Evolutionary conservation across 2,329 filamentous ascomycete species (phyloP).

Genomic region (Talaromyces sp.): DNA sequence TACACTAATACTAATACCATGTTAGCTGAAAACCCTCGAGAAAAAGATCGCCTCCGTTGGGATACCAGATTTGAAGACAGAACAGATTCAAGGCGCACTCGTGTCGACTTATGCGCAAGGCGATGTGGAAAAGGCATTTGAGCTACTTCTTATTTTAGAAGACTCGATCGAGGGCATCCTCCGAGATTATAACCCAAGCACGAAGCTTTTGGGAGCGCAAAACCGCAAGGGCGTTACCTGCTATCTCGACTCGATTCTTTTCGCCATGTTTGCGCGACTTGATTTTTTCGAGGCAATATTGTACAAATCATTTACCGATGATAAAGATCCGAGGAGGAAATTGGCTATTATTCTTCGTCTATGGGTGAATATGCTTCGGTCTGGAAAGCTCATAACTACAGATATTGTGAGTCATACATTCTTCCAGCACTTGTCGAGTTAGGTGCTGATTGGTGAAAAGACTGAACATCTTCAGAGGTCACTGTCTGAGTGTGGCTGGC

Average conservation of each 20-base stretch:
- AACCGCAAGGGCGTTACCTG: slow-evolving; percentile 89
- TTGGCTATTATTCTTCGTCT: slow-evolving; percentile 74
- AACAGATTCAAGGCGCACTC: slow-evolving; percentile 61
- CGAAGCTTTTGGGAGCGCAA: slow-evolving; percentile 75
- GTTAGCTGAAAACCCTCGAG: slow-evolving; percentile 50
- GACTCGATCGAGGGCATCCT: slow-evolving; percentile 78
- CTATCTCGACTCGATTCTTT: slow-evolving; percentile 85
- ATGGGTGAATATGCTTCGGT: slow-evolving; percentile 89
- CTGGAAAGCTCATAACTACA: slow-evolving; percentile 76
- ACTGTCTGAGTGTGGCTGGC: slow-evolving; percentile 82
- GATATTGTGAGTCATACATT: slow-evolving; percentile 60
- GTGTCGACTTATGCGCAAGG: slow-evolving; percentile 61
- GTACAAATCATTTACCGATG: slow-evolving; percentile 69
- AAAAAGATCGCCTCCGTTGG: slow-evolving; percentile 50
- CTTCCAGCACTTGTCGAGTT: not conserved
- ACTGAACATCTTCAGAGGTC: slow-evolving; percentile 79
- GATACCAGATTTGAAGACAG: slow-evolving; percentile 53
- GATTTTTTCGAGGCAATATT: slow-evolving; percentile 92
- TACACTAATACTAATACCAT: not conserved
- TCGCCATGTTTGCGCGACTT: slow-evolving; percentile 90
- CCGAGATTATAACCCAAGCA: slow-evolving; percentile 65
- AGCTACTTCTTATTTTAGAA: slow-evolving; percentile 72
- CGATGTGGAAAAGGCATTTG: slow-evolving; percentile 68
- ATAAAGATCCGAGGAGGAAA: slow-evolving; percentile 58
- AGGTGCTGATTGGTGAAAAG: slow-evolving; percentile 39